Evolutionary conservation across 148 eudicot genomes (phyloP), one percentile per base, ranked within the genome.

Genomic region (Diospyros lotus): DNA sequence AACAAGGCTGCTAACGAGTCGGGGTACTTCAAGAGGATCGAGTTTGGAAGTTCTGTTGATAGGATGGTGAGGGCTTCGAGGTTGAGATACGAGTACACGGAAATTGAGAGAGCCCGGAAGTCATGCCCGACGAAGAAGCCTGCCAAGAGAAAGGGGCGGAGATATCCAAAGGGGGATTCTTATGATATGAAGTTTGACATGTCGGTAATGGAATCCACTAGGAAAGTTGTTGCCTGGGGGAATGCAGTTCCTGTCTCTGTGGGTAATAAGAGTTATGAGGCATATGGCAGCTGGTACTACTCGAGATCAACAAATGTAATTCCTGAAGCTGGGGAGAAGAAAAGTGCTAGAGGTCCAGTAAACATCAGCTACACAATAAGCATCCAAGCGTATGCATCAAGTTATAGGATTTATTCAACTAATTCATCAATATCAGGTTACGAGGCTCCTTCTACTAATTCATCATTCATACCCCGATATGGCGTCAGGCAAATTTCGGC

Each of bases 11-110:
- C 42, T 2, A 28, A 66, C 6, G 77, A 73, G 9, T 15, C 14
- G 0, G 77, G 73, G 7, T 78, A 73, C 58, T 78, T 78, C 38
- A 38, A 43, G 4, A 40, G 9, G 43, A 58, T 71, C 58, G 40
- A 28, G 15, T 72, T 72, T 58, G 12, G 48, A 66, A 66, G 60
- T 43, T 66, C 8, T 45, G 51, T 46, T 1, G n/a, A 66, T 11
- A 6, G 12, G 15, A 39, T 14, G 50, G 6, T 10, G 6, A 2
- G 50, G 13, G 65, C 38, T 40, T 2, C 71, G 44, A 68, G 51
- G 53, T 48, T 66, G 55, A 72, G 53, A 53, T 78, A 78, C 18
- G 55, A 73, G 50, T 78, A 78, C 13, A 73, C 81, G 3, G 61
- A 58, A 18, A 73, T 53, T 3, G 44, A 67, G 17, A 78, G 50